Base-by-base conservation (phyloP, 2,329 filamentous ascomycete genomes). In the Pseudogymnoascus pannorum region DNA sequence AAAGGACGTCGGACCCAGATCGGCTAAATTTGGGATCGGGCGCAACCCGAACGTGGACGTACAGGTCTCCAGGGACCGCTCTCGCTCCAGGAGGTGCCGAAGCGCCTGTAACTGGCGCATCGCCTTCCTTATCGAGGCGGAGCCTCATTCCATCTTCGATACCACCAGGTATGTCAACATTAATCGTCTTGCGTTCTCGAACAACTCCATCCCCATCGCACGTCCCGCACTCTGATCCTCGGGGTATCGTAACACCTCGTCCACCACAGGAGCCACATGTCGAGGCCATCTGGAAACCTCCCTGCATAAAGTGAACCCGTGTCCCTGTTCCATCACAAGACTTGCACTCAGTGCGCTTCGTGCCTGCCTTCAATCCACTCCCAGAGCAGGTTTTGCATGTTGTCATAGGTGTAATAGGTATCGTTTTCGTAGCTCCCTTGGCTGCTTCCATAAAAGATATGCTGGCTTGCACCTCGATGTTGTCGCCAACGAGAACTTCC, bases 371-470 rank as follows among this genome's bases (percentile, higher is more conserved):
- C 74, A 97, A 70, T 0, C 94, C 94, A 67, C 81, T 90, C 58
- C 94, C 94, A 11, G 81, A 79, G 71, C 94, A 99, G 11, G 91
- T 92, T 66, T 85, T 85, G 72, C 94, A 99, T 64, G 88, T 79
- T 18, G 88, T 85, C 68, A 95, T 77, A 1, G 94, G 93, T 7
- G 88, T 91, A 67, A 97, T 89, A 66, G 81, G 85, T 62, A 99
- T 90, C n/a, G 92, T 88, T 76, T 96, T 95, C 70, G 80, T 87
- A 6, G 88, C 87, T 35, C 94, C 94, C 75, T 95, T 96, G 8
- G 94, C 94, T 5, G 94, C 91, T 72, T 99, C 94, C 86, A 94
- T 89, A 75, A 99, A 99, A 0, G 89, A 92, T 68, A 99, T 93
- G 72, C 85, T 94, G 58, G 91, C 87, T 75, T 96, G 91, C 22